phyloP scores from a whole-genome alignment of 176 grass and related monocot genomes.

The Calamus simplicifolius region DNA sequence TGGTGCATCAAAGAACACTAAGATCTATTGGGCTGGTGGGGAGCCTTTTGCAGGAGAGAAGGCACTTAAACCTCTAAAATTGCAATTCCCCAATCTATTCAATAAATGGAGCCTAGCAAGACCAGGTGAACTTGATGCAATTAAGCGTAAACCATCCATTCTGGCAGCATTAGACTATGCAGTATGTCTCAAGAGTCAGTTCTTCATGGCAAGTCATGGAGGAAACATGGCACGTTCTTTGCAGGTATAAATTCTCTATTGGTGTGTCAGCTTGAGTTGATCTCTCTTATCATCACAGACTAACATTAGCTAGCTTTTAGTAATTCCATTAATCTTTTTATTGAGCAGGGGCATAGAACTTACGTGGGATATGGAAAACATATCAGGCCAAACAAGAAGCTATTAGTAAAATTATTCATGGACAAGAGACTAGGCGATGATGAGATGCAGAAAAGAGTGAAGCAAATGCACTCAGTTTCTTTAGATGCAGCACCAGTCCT shows the following conservation, averaged over 20 bases:
- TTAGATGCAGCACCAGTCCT: neutral
- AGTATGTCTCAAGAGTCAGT: conserved; percentile 25
- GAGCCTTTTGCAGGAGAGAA: conserved; percentile 24
- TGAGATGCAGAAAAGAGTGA: conserved; percentile 15
- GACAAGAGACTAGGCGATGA: neutral
- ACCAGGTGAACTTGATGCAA: conserved; percentile 8
- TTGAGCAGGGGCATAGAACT: conserved; percentile 26
- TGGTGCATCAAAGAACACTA: conserved; percentile 14
- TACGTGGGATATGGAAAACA: conserved; percentile 30
- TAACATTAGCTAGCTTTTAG: too few relatives aligned
- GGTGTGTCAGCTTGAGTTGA: too few relatives aligned
- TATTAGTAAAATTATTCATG: conserved; percentile 21
- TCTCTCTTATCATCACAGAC: too few relatives aligned
- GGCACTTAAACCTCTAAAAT: conserved; percentile 13
- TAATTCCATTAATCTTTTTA: neutral
- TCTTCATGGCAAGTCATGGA: conserved; percentile 42
- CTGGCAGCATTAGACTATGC: conserved; percentile 37
- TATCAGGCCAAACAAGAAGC: conserved; percentile 32
- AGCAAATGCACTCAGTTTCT: conserved; percentile 14
- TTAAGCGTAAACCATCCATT: conserved; percentile 22
- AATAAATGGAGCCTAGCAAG: conserved; percentile 28
- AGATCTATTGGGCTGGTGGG: conserved; percentile 41
- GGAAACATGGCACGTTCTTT: conserved; percentile 39
- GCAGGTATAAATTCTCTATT: conserved; percentile 7
- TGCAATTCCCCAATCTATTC: conserved; percentile 24